A percentile compares a stretch with the other conserved stretches of the same genome.
These are phyloP conservation scores for Exophiala phaeomuriformis DNA, from an alignment of 2,329 filamentous ascomycete genomes.

Conservation along the genomic window DNA sequence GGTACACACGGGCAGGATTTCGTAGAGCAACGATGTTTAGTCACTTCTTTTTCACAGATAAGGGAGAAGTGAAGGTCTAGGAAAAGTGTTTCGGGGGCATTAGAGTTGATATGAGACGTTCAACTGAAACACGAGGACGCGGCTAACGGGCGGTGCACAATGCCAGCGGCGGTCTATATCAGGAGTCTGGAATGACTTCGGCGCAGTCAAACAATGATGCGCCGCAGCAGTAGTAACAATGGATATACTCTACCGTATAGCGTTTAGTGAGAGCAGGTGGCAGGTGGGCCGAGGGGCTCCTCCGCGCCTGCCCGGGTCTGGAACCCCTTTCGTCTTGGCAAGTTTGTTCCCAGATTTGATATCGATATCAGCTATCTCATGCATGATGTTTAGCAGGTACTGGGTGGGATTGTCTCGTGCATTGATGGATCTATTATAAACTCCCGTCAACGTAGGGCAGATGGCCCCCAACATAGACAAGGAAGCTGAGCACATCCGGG, in stretches of 20 bases:
- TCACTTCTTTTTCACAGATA: not conserved
- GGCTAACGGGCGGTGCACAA: slow-evolving; percentile 13
- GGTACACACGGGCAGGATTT: not conserved
- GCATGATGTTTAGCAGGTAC: not conserved
- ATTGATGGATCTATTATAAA: not conserved
- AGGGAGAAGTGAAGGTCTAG: not conserved
- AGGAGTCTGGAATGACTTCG: not conserved
- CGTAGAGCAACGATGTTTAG: not conserved
- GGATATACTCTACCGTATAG: too few species aligned
- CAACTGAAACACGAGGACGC: slow-evolving; percentile 23
- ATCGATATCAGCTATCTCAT: not conserved
- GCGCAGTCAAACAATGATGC: not conserved
- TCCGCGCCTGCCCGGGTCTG: not conserved
- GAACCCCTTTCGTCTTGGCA: slow-evolving; percentile 8
- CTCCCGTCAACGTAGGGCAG: slow-evolving; percentile 12
- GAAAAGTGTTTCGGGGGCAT: not conserved
- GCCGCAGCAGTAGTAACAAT: not conserved
- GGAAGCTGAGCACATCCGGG: slow-evolving; percentile 42
- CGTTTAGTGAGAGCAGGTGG: too few species aligned
- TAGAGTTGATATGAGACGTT: slow-evolving; percentile 7
- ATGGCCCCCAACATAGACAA: slow-evolving; percentile 40
- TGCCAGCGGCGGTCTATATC: not conserved
- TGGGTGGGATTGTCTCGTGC: not conserved
- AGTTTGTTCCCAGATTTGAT: slow-evolving; percentile 5
- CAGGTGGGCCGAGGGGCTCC: too few species aligned